Percentiles rank a stretch among this genome's conserved stretches.
phyloP scores from a whole-genome alignment of 2,329 filamentous ascomycete genomes.

The Exophiala sp. region DNA sequence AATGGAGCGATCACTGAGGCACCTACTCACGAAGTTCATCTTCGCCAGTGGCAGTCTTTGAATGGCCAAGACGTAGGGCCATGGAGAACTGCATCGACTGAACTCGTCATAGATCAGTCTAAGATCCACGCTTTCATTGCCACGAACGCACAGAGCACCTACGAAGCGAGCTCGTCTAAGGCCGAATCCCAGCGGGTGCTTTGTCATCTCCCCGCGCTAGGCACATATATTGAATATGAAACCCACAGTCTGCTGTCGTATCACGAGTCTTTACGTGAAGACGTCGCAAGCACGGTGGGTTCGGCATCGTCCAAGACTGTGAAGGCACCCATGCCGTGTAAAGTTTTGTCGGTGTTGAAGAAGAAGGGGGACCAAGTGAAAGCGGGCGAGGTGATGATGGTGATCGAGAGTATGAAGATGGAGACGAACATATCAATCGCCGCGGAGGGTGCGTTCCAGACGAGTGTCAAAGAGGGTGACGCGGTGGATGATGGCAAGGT shows the following conservation, averaged over 20 bases:
- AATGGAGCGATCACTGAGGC: too few relatives aligned
- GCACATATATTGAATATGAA: constrained; percentile 31
- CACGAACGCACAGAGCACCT: constrained; percentile 10
- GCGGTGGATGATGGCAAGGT: constrained; percentile 35
- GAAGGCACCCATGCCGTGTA: constrained; percentile 38
- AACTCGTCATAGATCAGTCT: constrained; percentile 26
- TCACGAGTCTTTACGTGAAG: constrained; percentile 27
- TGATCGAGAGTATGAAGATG: constrained; percentile 46
- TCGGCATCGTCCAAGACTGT: constrained; percentile 20
- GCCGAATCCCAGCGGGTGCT: constrained; percentile 24
- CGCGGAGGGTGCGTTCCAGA: constrained; percentile 31
- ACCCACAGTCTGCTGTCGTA: constrained; percentile 32
- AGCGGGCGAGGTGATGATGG: constrained; percentile 34
- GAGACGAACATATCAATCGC: constrained; percentile 35
- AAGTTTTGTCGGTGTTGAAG: constrained; percentile 34
- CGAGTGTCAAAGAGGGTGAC: constrained; percentile 31
- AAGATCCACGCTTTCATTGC: constrained; percentile 27
- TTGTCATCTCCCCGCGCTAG: constrained; percentile 33
- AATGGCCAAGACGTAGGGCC: not conserved
- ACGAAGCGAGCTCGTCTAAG: not conserved
- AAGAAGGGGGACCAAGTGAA: constrained; percentile 33
- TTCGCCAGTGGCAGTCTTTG: too few relatives aligned
- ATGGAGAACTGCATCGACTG: constrained; percentile 12
- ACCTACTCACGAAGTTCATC: too few relatives aligned
- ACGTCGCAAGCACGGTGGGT: constrained; percentile 14